phyloP scores from a whole-genome alignment of 352 stramenopile species.

The Elongisporangium anandrum region DNA sequence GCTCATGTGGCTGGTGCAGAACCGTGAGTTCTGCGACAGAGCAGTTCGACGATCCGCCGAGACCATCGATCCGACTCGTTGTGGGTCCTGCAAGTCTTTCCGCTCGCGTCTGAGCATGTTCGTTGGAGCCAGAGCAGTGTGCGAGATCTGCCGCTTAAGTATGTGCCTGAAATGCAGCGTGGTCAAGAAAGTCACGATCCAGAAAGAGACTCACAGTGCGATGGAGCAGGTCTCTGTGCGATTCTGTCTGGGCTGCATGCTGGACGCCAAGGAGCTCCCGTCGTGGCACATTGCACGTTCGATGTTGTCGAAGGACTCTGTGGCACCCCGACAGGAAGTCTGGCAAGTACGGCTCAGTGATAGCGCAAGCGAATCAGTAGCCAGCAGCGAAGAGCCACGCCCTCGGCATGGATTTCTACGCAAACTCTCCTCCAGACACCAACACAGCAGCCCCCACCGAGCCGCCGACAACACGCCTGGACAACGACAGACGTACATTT shows the following conservation, averaged over 20 bases:
- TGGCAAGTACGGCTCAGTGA: not conserved
- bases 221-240: slow-evolving; percentile 30
- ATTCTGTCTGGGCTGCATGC: slow-evolving; percentile 45
- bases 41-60: not conserved
- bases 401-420: not conserved
- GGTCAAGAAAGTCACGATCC: slow-evolving; percentile 52
- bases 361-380: not conserved
- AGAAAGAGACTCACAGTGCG: slow-evolving; percentile 23
- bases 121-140: slow-evolving; percentile 18
- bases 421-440: not conserved
- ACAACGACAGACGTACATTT: not conserved
- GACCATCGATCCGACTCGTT: slow-evolving; percentile 1
- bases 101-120: slow-evolving; percentile 18
- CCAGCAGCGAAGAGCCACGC: not conserved
- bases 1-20: slow-evolving; percentile 46
- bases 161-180: slow-evolving; percentile 50
- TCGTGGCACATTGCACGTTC: slow-evolving; percentile 34
- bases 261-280: slow-evolving; percentile 40
- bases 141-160: slow-evolving; percentile 40
- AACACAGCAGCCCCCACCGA: not conserved
- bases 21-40: slow-evolving; percentile 10
- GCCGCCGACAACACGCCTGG: not conserved
- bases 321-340: not conserved
- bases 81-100: slow-evolving; percentile 24
- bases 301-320: slow-evolving; percentile 1